phyloP scores from a whole-genome alignment of 1,139 yeast species.

The Saccharomyces hybrid region DNA sequence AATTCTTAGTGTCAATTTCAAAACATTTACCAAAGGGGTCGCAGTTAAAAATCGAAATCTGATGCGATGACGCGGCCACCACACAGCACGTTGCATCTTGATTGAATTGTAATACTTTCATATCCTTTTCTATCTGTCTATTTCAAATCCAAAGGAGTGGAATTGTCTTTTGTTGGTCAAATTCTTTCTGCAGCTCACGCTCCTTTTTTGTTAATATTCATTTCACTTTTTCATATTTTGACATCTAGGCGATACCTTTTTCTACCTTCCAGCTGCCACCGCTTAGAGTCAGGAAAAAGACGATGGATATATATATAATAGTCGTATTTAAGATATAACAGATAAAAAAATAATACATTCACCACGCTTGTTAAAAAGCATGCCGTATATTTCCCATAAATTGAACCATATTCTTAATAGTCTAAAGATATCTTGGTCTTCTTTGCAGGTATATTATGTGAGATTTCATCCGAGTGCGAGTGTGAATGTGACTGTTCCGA shows the following conservation, averaged over 20 bases:
- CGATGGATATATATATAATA: not conserved
- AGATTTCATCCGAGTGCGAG: constrained; percentile 2
- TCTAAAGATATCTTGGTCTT: constrained; percentile 17
- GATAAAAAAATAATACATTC: not conserved
- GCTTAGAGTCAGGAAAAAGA: not conserved
- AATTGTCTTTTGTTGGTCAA: not conserved
- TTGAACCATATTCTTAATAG: constrained; percentile 2
- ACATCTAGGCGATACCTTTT: not conserved
- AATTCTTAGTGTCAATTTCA: constrained; percentile 19
- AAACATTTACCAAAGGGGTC: constrained; percentile 33
- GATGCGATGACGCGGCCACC: constrained; percentile 15
- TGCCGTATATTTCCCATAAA: not conserved
- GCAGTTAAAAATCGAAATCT: constrained; percentile 28
- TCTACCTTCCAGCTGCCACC: constrained; percentile 1
- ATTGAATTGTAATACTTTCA: constrained; percentile 28
- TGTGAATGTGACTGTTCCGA: constrained; percentile 20
- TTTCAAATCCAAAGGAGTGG: not conserved
- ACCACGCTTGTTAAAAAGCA: not conserved
- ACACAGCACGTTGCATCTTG: constrained; percentile 32
- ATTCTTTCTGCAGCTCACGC: not conserved
- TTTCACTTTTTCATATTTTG: not conserved
- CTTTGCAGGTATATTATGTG: constrained; percentile 7
- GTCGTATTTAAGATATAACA: not conserved
- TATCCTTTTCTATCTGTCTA: not conserved
- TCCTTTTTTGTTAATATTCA: not conserved